These are phyloP conservation scores for Rhizophlyctis rosea DNA, from an alignment of 192 early-diverging fungal genomes.

Conservation along the genomic window DNA sequence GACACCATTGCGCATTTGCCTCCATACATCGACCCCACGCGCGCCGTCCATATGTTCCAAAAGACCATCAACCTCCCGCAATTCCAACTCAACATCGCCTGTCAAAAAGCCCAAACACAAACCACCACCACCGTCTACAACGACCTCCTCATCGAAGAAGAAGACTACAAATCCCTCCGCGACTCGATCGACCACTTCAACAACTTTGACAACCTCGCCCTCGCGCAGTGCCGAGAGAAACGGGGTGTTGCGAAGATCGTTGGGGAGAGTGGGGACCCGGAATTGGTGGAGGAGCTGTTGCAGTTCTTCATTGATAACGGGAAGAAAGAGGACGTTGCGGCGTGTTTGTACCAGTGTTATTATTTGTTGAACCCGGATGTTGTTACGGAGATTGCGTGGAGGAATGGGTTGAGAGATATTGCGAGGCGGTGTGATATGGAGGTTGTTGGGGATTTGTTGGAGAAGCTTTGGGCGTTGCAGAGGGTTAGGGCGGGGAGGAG, in stretches of 20 bases:
- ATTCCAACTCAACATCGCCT: conserved; percentile 92
- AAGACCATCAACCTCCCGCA: conserved; percentile 97
- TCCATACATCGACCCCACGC: conserved; percentile 91
- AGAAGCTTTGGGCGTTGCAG: conserved; percentile 67
- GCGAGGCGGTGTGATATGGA: conserved; percentile 98
- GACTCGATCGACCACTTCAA: conserved; percentile 92
- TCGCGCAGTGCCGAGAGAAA: conserved; percentile 90
- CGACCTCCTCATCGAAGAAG: conserved; percentile 96
- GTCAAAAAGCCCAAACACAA: conserved; percentile 87
- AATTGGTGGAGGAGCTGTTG: conserved; percentile 91
- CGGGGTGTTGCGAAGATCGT: conserved; percentile 96
- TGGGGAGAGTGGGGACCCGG: conserved; percentile 79
- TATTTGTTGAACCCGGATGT: conserved; percentile 91
- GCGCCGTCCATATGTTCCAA: conserved; percentile 95
- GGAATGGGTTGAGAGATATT: conserved; percentile 84
- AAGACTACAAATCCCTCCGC: conserved; percentile 89
- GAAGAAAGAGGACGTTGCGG: conserved; percentile 92
- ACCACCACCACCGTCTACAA: conserved; percentile 94
- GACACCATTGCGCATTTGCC: conserved; percentile 84
- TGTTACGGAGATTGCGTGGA: conserved; percentile 91
- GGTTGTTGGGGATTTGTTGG: conserved; percentile 77
- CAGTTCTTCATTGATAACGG: conserved; percentile 92
- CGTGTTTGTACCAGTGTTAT: conserved; percentile 91
- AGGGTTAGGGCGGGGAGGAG: conserved; percentile 42
- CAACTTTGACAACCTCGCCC: conserved; percentile 90